phyloP scores from a whole-genome alignment of 306 rosid genomes.

The Betula pendula region DNA sequence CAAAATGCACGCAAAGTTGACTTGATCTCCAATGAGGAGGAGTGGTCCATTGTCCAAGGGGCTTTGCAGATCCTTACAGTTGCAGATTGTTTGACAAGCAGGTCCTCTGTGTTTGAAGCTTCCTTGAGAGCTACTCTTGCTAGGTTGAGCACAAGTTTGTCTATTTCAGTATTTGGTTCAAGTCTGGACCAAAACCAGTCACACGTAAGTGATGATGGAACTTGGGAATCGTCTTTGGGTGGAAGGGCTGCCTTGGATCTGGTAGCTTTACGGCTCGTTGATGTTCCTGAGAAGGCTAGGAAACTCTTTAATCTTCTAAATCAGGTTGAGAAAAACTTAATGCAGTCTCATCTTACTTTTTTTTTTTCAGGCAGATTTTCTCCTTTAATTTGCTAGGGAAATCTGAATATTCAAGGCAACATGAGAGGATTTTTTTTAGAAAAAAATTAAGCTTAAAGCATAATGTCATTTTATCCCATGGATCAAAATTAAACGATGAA shows the following conservation, averaged over 20 bases:
- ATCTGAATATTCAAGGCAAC: background rate
- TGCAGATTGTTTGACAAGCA: slow-evolving; percentile 92
- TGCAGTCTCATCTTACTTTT: background rate
- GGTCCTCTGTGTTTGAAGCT: slow-evolving; percentile 98
- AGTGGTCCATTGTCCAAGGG: slow-evolving; percentile 99
- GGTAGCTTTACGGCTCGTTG: slow-evolving; percentile 82
- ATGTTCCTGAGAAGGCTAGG: slow-evolving; percentile 83
- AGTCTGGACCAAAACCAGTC: slow-evolving; percentile 71
- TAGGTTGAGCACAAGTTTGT: slow-evolving; percentile 81
- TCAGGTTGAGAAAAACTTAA: slow-evolving; percentile 57
- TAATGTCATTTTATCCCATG: background rate
- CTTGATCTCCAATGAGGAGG: slow-evolving; percentile 84
- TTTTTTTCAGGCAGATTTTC: background rate
- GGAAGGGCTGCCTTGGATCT: slow-evolving; percentile 97
- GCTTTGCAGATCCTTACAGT: slow-evolving; percentile 96
- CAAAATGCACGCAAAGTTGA: slow-evolving; percentile 71
- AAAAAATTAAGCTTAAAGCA: background rate
- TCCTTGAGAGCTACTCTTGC: slow-evolving; percentile 94
- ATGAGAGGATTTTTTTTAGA: background rate
- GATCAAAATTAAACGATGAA: background rate
- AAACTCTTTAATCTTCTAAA: slow-evolving; percentile 87
- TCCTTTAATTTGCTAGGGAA: background rate
- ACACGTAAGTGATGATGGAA: slow-evolving; percentile 45
- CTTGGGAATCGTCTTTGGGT: slow-evolving; percentile 55
- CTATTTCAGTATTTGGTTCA: slow-evolving; percentile 84